These are phyloP conservation scores for Angophora floribunda DNA, from an alignment of 345 rosid species.

Conservation along the genomic window DNA sequence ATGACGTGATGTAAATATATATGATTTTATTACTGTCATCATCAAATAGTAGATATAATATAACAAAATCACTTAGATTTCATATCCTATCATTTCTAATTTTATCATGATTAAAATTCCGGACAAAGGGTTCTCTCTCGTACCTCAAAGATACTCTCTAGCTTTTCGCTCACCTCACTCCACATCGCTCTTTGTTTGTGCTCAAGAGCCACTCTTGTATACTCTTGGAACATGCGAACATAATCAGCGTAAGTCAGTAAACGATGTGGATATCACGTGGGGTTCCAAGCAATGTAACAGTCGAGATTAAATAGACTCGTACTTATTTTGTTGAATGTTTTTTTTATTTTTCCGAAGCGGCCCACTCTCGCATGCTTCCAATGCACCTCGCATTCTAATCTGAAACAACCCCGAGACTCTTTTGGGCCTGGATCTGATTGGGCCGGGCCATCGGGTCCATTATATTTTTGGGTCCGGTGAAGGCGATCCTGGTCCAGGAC, in stretches of 20 bases:
- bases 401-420: background rate
- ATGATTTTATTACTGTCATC: too few relatives aligned
- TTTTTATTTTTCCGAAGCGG: too few relatives aligned
- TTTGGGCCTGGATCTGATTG: background rate
- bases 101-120: too few relatives aligned
- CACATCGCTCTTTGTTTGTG: background rate
- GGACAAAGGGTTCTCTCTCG: too few relatives aligned
- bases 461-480: background rate
- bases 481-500: background rate
- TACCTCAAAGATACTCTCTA: too few relatives aligned
- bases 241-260: background rate
- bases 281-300: background rate
- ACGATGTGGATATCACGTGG: background rate
- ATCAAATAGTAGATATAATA: too few relatives aligned
- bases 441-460: background rate
- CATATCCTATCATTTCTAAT: too few relatives aligned
- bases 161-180: accelerated
- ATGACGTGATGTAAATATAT: too few relatives aligned
- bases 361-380: background rate
- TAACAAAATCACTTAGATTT: too few relatives aligned
- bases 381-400: background rate
- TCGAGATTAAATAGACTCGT: background rate
- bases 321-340: background rate
- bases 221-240: background rate
- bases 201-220: background rate